phyloP scores from a whole-genome alignment of 1,284 basidiomycete species.

The Cryptococcus neoformans region DNA sequence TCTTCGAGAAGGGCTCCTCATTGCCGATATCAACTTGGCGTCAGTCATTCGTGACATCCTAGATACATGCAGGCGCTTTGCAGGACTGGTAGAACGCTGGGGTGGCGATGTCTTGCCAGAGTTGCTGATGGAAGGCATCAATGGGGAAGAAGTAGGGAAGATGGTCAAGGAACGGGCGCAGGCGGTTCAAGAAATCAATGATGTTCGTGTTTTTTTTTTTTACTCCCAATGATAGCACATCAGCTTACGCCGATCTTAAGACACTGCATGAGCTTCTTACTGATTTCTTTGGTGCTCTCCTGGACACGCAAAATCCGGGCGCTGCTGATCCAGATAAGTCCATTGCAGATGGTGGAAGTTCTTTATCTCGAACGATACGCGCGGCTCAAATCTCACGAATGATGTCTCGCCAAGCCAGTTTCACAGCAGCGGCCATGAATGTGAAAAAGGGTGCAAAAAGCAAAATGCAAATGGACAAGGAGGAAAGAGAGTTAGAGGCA shows the following conservation, averaged over 20 bases:
- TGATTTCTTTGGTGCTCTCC: slow-evolving; percentile 62
- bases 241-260: slow-evolving; percentile 22
- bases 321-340: slow-evolving; percentile 23
- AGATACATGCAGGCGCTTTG: slow-evolving; percentile 77
- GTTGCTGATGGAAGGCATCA: slow-evolving; percentile 67
- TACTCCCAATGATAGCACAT: slow-evolving; percentile 43
- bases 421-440: slow-evolving; percentile 3
- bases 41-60: slow-evolving; percentile 67
- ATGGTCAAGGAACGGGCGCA: slow-evolving; percentile 66
- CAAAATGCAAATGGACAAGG: slow-evolving; percentile 17
- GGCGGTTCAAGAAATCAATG: slow-evolving; percentile 67
- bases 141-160: slow-evolving; percentile 59
- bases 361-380: slow-evolving; percentile 22
- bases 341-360: slow-evolving; percentile 10
- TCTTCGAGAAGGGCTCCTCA: slow-evolving; percentile 71
- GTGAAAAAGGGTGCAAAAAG: neutral
- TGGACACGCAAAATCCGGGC: slow-evolving; percentile 63
- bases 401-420: slow-evolving; percentile 21
- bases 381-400: slow-evolving; percentile 22
- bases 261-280: slow-evolving; percentile 70
- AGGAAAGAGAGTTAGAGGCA: slow-evolving; percentile 51
- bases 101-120: slow-evolving; percentile 86
- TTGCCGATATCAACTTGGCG: slow-evolving; percentile 65
- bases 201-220: slow-evolving; percentile 54
- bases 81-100: slow-evolving; percentile 81